Base-by-base conservation (phyloP, 2,329 filamentous ascomycete genomes). In the Ceratocystis cacaofunesta region DNA sequence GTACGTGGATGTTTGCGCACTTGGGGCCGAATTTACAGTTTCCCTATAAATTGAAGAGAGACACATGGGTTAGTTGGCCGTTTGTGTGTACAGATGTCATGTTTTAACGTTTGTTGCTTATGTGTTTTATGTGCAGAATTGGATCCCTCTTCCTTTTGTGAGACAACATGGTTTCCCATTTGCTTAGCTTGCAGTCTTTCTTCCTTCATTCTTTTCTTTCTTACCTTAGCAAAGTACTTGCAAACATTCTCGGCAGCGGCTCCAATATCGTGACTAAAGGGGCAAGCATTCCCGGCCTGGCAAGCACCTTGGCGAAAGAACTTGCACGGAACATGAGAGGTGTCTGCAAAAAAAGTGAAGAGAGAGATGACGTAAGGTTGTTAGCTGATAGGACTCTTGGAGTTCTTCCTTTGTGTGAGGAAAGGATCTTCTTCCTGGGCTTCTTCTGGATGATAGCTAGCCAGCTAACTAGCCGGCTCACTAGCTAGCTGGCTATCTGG, bases 11-110 rank as follows among this genome's bases (percentile, higher is more conserved):
- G 73, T 97, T 90, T 72, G 92, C 92, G 80, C 94, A 99, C 77
- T 97, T 97, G 69, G 90, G 89, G 68, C 94, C 94, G 75, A 97
- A 99, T 76, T 97, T 97, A 85, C 94, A 99, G 77, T 96, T 96
- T 70, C 94, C 94, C 90, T 96, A 36, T 19, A 22, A 30, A 64
- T 19, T 7, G 43, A 55, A 15, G 50, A 52, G 19, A 55, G 66
- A 25, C 17, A 6, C 5, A 6, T 5, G 8, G 10, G 44, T 63
- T 63, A 63, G 61, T 44, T 10, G 17, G 8, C 12, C 15, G 25
- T 55, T 19, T 55, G 10, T 22, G 5, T 55, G 22, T 55, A 25
- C 50, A 25, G 50, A 15, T 60, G 25, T 15, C 36, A 41, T 41
- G 3, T 41, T 41, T 41, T 15, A 41, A 12, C 12, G 10, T 41